Percentiles rank a stretch among this genome's conserved stretches.
Conservation (phyloP, 2,329 filamentous ascomycete genomes). For the Boeremia exigua region DNA sequence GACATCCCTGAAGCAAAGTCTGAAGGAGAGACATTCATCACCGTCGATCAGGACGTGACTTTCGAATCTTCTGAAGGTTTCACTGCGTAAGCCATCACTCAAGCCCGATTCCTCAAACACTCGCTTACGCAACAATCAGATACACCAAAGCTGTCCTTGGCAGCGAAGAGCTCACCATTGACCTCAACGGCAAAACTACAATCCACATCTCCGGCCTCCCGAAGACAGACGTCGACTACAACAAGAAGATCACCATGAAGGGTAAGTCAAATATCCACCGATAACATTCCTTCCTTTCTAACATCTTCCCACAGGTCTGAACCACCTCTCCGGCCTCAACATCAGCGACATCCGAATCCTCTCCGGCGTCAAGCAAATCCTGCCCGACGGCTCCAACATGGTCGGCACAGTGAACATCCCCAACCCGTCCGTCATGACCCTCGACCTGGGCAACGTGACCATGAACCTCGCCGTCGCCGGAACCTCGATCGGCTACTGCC, state of each 20-base stretch:
- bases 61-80: conserved; percentile 56
- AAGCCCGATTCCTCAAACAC: no score
- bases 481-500: conserved; percentile 60
- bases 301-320: conserved; percentile 54
- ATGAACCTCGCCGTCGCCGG: conserved; percentile 65
- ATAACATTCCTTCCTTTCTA: not conserved
- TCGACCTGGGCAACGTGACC: conserved; percentile 70
- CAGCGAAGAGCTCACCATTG: conserved; percentile 57
- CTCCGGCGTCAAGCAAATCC: conserved; percentile 34
- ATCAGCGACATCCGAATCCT: conserved; percentile 60
- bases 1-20: conserved; percentile 54
- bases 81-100: conserved; percentile 30
- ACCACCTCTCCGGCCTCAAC: conserved; percentile 61
- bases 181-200: conserved; percentile 59
- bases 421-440: conserved; percentile 68
- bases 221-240: conserved; percentile 59
- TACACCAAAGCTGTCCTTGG: conserved; percentile 58
- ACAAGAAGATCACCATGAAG: conserved; percentile 64
- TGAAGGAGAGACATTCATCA: conserved; percentile 50
- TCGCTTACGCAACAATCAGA: not conserved
- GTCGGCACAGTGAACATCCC: conserved; percentile 65
- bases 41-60: conserved; percentile 53
- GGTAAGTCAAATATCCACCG: conserved; percentile 47
- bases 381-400: conserved; percentile 64
- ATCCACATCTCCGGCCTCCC: conserved; percentile 60